Base-by-base conservation (phyloP, 257 asterid species). In the Solanum peruvianum region DNA sequence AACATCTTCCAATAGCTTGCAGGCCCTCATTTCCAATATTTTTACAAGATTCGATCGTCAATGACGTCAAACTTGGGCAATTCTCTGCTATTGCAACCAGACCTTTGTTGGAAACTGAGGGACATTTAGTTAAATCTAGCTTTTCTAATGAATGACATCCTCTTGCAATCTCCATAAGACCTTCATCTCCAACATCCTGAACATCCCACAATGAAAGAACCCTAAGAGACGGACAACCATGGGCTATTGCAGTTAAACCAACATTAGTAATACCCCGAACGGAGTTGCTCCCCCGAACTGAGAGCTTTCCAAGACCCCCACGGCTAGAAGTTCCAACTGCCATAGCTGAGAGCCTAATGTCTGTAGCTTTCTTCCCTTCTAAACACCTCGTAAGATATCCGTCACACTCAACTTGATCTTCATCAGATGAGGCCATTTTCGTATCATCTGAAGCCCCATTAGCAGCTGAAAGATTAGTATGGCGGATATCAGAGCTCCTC, bases 221-320 rank as follows among this genome's bases (percentile, higher is more conserved):
- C 90, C 89, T 94, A 10, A 97, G 96, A 25, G 98, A 93, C 84
- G 98, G 99, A 91, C 99, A 97, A 77, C 98, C 94, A 10, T 90
- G 98, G 47, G 98, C 96, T 37, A 95, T 92, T 56, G 94, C 97
- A 5, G 94, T 91, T 87, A 97, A 88, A 77, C 99, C 99, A 23
- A 29, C n/a, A 72, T 93, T 84, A 10, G 97, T 91, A 85, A 95
- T 94, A 5, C 97, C 98, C 66, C 95, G 91, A 20, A 77, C 14
- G 11, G 95, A 41, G 90, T 91, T 92, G 88, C 93, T 91, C 85
- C 99, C 99, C 45, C 98, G 89, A 83, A 97, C 88, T 0, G 93
- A 94, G 72, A 97, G 99, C 93, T 97, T 97, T 45, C 97, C 98
- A 13, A 97, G 94, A 14, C 99, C 99, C 64, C 99, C 99, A 27